Evolutionary conservation across 108 stramenopile genomes (phyloP).

Genomic region (Fragilaria crotonensis): DNA sequence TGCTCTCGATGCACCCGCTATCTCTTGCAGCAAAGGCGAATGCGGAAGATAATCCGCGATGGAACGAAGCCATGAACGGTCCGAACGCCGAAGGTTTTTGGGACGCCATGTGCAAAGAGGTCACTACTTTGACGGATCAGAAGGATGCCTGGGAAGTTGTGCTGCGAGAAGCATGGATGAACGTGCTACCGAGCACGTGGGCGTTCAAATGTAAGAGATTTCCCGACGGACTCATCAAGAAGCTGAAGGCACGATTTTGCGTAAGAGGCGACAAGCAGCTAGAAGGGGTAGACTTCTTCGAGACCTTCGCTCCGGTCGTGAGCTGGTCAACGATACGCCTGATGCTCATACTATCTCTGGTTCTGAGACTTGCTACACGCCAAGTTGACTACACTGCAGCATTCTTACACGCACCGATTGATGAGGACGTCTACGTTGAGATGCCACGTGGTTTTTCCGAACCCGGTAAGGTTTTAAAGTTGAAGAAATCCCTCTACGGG

Average conservation of each 20-base stretch:
- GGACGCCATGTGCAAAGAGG: slow-evolving; percentile 25
- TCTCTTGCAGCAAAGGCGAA: slow-evolving; percentile 6
- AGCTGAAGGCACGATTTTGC: slow-evolving; percentile 55
- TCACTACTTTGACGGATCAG: slow-evolving; percentile 6
- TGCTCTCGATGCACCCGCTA: slow-evolving; percentile 11
- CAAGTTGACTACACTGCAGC: slow-evolving; percentile 23
- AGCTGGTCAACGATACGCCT: slow-evolving; percentile 30
- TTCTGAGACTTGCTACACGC: slow-evolving; percentile 11
- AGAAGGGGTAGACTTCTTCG: slow-evolving; percentile 51
- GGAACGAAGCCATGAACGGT: slow-evolving; percentile 32
- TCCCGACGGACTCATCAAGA: slow-evolving; percentile 35
- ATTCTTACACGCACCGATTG: slow-evolving; percentile 25
- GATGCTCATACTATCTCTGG: slow-evolving; percentile 9
- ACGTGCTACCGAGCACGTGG: slow-evolving; percentile 27
- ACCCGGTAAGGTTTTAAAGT: slow-evolving; percentile 19
- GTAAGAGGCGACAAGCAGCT: slow-evolving; percentile 42
- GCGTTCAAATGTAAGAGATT: slow-evolving; percentile 26
- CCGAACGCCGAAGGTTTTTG: slow-evolving; percentile 14
- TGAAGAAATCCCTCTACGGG: slow-evolving; percentile 27
- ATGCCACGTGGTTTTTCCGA: slow-evolving; percentile 27
- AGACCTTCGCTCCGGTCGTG: slow-evolving; percentile 38
- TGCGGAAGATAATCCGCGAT: slow-evolving; percentile 22
- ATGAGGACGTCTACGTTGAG: slow-evolving; percentile 22
- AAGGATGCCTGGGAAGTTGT: slow-evolving; percentile 30
- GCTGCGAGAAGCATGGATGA: background rate